Evolutionary conservation across 495 filamentous ascomycete genomes (phyloP).

Genomic region (Echria macrotheca): DNA sequence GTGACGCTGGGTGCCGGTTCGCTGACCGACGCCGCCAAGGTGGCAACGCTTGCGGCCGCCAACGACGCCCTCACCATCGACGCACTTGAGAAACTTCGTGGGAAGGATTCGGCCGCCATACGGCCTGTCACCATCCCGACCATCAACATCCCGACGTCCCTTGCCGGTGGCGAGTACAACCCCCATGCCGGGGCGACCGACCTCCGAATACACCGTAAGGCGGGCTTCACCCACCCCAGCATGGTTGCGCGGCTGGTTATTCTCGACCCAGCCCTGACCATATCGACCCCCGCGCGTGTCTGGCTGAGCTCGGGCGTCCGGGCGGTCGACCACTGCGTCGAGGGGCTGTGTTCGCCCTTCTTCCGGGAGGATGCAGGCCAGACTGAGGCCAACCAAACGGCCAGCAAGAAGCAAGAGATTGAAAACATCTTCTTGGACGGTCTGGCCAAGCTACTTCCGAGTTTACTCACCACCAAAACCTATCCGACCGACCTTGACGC

Average conservation of each 20-base stretch:
- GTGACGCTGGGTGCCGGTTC: constrained; percentile 58
- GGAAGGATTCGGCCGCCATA: constrained; percentile 16
- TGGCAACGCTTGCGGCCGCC: constrained; percentile 42
- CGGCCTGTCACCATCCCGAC: constrained; percentile 43
- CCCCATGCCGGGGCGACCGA: constrained; percentile 51
- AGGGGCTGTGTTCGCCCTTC: constrained; percentile 46
- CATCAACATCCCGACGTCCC: constrained; percentile 57
- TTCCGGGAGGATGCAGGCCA: constrained; percentile 20
- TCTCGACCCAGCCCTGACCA: constrained; percentile 50
- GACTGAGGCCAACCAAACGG: constrained; percentile 23
- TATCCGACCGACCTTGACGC: constrained; percentile 42
- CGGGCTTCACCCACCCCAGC: constrained; percentile 42
- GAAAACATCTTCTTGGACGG: constrained; percentile 32
- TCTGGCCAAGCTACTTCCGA: constrained; percentile 45
- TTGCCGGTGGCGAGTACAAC: constrained; percentile 61
- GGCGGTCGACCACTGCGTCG: constrained; percentile 61
- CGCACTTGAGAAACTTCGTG: constrained; percentile 40
- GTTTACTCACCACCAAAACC: constrained; percentile 45
- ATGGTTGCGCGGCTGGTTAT: constrained; percentile 51
- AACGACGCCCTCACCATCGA: constrained; percentile 42
- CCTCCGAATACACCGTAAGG: constrained; percentile 47
- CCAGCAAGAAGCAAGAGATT: too few relatives aligned
- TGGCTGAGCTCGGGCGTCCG: constrained; percentile 60
- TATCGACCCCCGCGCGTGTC: constrained; percentile 51
- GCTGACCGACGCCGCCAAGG: constrained; percentile 57